Base-by-base conservation (phyloP, 106 monocot genomes). In the Dioscorea alata region DNA sequence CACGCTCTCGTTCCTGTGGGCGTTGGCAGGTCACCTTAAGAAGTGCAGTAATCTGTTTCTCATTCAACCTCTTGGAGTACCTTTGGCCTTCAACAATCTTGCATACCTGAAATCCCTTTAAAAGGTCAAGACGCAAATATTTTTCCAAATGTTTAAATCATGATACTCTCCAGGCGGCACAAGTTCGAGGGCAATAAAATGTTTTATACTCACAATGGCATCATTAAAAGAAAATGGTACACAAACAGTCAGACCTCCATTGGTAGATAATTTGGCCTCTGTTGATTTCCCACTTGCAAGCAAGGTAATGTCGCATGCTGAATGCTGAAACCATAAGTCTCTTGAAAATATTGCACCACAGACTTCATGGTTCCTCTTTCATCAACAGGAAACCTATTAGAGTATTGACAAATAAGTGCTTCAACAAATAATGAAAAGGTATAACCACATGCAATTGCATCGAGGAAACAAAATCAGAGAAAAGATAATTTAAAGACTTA, bases 51-150 rank as follows among this genome's bases (percentile, higher is more conserved):
- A 99, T 99, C 57, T 99, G 97, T 57, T 84, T 92, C 72, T 99
- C 89, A 78, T 92, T 99, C n/a, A 99, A 74, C 75, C 92, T 84
- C 73, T 99, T 92, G 7, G 97, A 92, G 60, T 99, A 99, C 64
- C 97, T 82, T 57, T 99, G 97, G 0, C 97, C 97, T 60, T 90
- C 92, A 19, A 99, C 89, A 60, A 99, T 92, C 68, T 99, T 99
- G 70, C 92, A 99, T 2, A 92, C 92, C 97, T 92, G 65, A 18
- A 63, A 69, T 8, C 9, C 23, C 33, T 28, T 13, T 59, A 77
- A 57, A 48, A 49, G 23, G 64, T 18, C 22, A 60, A 58, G 0
- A 33, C 22, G 64, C 21, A 5, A 75, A 18, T 13, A 31, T 57
- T 4, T 33, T 54, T 10, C 28, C 23, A 35, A 62, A 33, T 42